These are phyloP conservation scores for Rhynchosporium graminicola DNA, from an alignment of 2,329 filamentous ascomycete genomes.

Conservation along the genomic window DNA sequence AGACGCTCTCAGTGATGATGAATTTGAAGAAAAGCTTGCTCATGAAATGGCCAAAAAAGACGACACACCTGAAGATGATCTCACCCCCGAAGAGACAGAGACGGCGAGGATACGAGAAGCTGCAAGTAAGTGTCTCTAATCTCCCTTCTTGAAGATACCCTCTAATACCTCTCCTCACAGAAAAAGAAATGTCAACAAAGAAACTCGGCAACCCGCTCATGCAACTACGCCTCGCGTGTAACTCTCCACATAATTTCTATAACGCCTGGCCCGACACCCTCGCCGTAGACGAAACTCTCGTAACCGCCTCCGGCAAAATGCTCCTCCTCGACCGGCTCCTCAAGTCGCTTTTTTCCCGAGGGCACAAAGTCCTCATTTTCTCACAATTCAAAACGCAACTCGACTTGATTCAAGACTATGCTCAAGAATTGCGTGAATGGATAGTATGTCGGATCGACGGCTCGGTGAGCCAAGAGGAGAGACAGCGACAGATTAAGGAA, in stretches of 20 bases:
- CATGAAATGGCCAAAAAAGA: conserved; percentile 55
- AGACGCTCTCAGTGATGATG: conserved; percentile 71
- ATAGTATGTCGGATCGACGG: conserved; percentile 89
- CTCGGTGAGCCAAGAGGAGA: conserved; percentile 72
- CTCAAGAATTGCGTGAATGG: conserved; percentile 74
- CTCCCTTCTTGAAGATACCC: background rate
- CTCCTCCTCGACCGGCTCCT: conserved; percentile 86
- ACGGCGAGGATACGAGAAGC: conserved; percentile 69
- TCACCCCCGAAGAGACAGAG: conserved; percentile 58
- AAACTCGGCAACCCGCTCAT: conserved; percentile 92
- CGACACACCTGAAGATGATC: conserved; percentile 47
- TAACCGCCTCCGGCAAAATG: conserved; percentile 94
- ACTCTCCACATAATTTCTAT: conserved; percentile 95
- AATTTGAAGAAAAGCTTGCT: conserved; percentile 79
- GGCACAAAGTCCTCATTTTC: conserved; percentile 93
- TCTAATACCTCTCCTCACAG: conserved; percentile 45
- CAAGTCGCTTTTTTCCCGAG: conserved; percentile 68
- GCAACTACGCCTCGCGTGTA: conserved; percentile 89
- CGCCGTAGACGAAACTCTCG: conserved; percentile 73
- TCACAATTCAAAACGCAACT: conserved; percentile 95
- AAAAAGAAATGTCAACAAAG: conserved; percentile 85
- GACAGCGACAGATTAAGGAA: conserved; percentile 68
- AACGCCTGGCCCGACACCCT: conserved; percentile 74
- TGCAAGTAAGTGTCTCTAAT: conserved; percentile 61
- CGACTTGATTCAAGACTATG: conserved; percentile 88